Conservation (phyloP, 805 yeast species). For the Yamadazyma takamatsuzukensis region DNA sequence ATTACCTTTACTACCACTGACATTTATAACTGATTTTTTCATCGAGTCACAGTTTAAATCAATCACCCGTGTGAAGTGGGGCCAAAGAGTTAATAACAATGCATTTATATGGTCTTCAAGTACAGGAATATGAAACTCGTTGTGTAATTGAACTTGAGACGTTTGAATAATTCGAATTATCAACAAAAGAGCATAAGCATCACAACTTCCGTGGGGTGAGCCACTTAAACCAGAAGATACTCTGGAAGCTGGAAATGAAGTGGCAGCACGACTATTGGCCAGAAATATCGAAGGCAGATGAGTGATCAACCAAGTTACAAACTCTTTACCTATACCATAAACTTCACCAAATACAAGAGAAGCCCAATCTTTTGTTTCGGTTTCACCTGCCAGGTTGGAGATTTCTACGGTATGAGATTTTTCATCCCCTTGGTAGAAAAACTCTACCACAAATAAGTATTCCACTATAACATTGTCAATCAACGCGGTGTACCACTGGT, state of each 20-base stretch:
- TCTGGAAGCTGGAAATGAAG: constrained; percentile 35
- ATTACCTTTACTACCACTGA: constrained; percentile 15
- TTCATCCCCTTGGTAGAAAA: constrained; percentile 52
- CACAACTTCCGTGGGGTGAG: constrained; percentile 47
- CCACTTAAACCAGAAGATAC: constrained; percentile 6
- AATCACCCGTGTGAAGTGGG: constrained; percentile 70
- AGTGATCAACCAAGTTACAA: constrained; percentile 41
- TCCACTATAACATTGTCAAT: constrained; percentile 77
- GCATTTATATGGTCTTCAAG: constrained; percentile 67
- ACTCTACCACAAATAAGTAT: constrained; percentile 66
- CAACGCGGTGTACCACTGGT: constrained; percentile 69
- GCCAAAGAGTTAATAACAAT: constrained; percentile 75
- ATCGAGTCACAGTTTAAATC: constrained; percentile 75
- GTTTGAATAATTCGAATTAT: constrained; percentile 69
- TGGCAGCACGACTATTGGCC: constrained; percentile 26
- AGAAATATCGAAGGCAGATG: constrained; percentile 30
- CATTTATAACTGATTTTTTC: constrained; percentile 33
- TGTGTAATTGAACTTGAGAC: constrained; percentile 63
- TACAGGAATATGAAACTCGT: constrained; percentile 61
- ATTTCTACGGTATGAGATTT: constrained; percentile 24
- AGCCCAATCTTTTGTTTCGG: constrained; percentile 26
- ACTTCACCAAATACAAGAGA: constrained; percentile 34
- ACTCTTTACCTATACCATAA: constrained; percentile 43
- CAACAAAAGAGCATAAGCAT: constrained; percentile 73
- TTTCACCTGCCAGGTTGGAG: constrained; percentile 3